Evolutionary conservation across 2,329 filamentous ascomycete species (phyloP), one percentile per base, ranked within the genome.

Genomic region (Xylaria sp.): DNA sequence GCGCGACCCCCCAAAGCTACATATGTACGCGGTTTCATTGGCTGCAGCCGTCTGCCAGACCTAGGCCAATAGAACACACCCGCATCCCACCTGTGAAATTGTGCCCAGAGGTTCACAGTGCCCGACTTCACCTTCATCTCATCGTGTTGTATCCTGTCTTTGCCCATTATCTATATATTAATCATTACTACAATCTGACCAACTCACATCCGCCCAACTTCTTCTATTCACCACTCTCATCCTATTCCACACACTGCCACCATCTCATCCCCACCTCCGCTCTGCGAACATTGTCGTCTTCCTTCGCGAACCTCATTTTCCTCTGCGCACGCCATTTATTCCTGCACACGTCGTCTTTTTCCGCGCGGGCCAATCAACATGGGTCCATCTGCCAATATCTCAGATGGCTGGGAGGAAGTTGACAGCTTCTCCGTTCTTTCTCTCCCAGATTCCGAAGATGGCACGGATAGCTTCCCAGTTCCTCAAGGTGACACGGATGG

Each of bases 361-460:
- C 21, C 8, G 17, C 43, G 13, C 38, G 24, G 16, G 19, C 9
- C 20, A 47, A 29, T 16, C 47, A 44, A 41, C 29, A 64, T 63
- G 58, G 51, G 39, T 29, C 17, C 38, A 17, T 11, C 34, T 22
- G 22, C 21, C 13, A 26, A 4, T 17, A 59, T 66, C n/a, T 43
- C 59, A 1, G 63, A 68, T 11, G 66, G 62, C 22, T 69, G 67
- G 67, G 59, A 69, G 47, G 61, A 66, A 16, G 49, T 69, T 3
- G 48, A 49, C 26, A 65, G 67, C 22, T 64, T 61, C 39, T 69
- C 66, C 11, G 50, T 69, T 44, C 49, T 64, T 8, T 69, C 67
- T 1, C 55, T 69, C 5, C 50, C 63, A 3, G 42, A 47, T 2
- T 67, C 65, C 2, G 63, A 65, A 11, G 62, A 60, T 4, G 54